These are phyloP conservation scores for Elsinoe fawcettii DNA, from an alignment of 2,329 filamentous ascomycete species.

Conservation along the genomic window DNA sequence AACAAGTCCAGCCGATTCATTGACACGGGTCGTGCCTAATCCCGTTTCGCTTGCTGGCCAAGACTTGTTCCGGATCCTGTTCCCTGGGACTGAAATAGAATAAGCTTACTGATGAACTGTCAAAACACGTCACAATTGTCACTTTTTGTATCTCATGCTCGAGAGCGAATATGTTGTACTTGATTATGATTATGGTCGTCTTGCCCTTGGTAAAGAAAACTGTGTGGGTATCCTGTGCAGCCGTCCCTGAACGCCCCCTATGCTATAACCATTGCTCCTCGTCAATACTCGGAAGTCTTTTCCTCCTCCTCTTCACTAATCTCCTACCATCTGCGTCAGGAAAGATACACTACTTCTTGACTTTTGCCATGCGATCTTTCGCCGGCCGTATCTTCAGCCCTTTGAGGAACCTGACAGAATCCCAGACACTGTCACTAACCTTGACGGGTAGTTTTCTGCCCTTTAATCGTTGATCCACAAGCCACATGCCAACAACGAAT, in stretches of 20 bases:
- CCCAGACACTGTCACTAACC: slow-evolving; percentile 69
- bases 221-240: slow-evolving; percentile 1
- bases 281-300: neutral
- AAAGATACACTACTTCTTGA: slow-evolving; percentile 10
- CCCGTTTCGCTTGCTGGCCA: neutral
- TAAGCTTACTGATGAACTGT: too few species aligned
- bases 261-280: neutral
- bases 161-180: too few species aligned
- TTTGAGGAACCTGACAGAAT: slow-evolving; percentile 48
- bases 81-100: neutral
- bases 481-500: slow-evolving; percentile 77
- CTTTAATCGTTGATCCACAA: slow-evolving; percentile 72
- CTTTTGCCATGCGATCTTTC: neutral
- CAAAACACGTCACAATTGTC: too few species aligned
- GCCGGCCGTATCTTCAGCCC: slow-evolving; percentile 30
- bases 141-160: too few species aligned
- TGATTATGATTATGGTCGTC: too few species aligned
- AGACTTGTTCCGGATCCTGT: neutral
- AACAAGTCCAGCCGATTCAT: neutral
- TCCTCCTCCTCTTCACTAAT: neutral
- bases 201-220: neutral
- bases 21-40: neutral
- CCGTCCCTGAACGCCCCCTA: slow-evolving; percentile 2
- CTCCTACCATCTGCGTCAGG: neutral
- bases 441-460: slow-evolving; percentile 67